Evolutionary conservation across 305 asterid genomes (phyloP), one percentile per base, ranked within the genome.

Genomic region (Stenogyne calaminthoides): DNA sequence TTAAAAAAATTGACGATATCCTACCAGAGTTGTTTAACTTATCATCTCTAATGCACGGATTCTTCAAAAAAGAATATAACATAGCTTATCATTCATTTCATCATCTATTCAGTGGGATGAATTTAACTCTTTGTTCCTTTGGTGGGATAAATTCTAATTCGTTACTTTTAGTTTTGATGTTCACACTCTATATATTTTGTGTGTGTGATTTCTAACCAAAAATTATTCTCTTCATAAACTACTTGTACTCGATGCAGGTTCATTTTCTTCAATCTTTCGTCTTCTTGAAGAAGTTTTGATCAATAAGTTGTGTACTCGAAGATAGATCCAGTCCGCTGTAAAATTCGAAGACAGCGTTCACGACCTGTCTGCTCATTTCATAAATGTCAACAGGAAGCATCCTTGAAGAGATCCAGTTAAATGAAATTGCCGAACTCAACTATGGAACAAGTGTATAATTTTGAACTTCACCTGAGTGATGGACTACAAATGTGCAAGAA

Each of bases 221-320:
- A 55, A 46, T 56, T 22, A 39, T n/a, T 44, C 51, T 10, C 20
- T 66, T 46, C 42, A 14, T 64, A 55, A 63, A 7, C n/a, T 61
- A 37, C 44, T 42, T 22, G 14, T 56, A 25, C 20, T 64, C 9
- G 15, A 57, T 75, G 77, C 89, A 86, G 96, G 89, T 60, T 65
- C 65, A 18, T 89, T 86, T 75, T 67, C 84, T 18, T 36, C 69
- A 51, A 67, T 86, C 37, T 80, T 89, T 62, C 83, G 82, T 56
- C 88, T 77, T 74, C 79, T 89, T 49, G 84, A 88, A 76, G 78
- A 80, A 47, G 76, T 71, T 77, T 25, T 89, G 75, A 79, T 27
- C 51, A 59, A 55, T 10, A 84, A 73, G 69, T 84, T 85, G 51
- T 68, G 82, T 63, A 40, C 37, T 55, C 84, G 76, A 65, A 78